Conservation (phyloP, 305 asterid genomes). For the Fraxinus floribunda region DNA sequence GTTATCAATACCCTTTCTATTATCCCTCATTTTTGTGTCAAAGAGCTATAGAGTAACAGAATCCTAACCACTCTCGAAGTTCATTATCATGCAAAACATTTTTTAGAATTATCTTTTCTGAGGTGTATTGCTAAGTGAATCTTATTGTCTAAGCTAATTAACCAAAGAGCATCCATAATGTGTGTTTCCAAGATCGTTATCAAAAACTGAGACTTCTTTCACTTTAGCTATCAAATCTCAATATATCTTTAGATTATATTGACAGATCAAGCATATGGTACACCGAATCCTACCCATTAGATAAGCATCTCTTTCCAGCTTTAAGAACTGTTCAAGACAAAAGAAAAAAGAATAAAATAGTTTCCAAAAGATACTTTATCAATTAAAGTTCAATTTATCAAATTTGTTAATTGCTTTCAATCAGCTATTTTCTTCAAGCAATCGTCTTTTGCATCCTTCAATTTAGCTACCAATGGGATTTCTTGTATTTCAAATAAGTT, state of each 20-base stretch:
- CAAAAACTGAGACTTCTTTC: background rate
- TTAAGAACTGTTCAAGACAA: background rate
- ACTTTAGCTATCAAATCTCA: background rate
- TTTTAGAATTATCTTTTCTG: background rate
- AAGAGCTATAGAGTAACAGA: background rate
- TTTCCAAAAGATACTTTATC: background rate
- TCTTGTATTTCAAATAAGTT: background rate
- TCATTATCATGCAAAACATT: background rate
- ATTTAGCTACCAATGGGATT: background rate
- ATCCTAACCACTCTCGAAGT: conserved; percentile 3
- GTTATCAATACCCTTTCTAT: background rate
- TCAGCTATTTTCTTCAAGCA: conserved; percentile 12
- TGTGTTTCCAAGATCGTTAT: background rate
- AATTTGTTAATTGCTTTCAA: background rate
- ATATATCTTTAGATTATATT: background rate
- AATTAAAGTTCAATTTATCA: background rate
- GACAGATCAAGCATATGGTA: background rate
- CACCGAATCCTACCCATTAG: background rate
- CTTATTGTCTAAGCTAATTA: background rate
- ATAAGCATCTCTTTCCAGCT: background rate
- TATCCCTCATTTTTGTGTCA: background rate
- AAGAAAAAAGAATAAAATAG: background rate
- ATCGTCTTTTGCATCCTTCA: conserved; percentile 5
- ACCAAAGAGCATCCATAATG: background rate
- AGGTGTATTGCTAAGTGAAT: background rate